phyloP scores from a whole-genome alignment of 1,284 basidiomycete genomes.

The Austroboletus niveus region DNA sequence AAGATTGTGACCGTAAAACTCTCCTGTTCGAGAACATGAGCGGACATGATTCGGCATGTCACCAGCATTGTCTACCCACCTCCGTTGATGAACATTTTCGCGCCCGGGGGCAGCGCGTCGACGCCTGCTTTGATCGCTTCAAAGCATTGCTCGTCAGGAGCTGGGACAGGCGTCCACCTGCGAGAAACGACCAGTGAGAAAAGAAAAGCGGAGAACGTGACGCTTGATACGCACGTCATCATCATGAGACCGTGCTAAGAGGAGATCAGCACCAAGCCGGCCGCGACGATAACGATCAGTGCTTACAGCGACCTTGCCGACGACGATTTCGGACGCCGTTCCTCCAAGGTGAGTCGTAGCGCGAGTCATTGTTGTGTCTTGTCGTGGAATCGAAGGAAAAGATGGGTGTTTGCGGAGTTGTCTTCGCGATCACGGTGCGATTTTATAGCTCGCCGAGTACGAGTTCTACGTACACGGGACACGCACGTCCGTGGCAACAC shows the following conservation, averaged over 20 bases:
- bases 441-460: too few relatives aligned
- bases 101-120: conserved; percentile 43
- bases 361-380: conserved; percentile 12
- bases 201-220: not conserved
- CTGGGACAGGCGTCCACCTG: conserved; percentile 19
- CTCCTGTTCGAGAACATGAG: conserved; percentile 34
- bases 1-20: conserved; percentile 32
- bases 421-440: too few relatives aligned
- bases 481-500: too few relatives aligned
- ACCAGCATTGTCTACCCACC: conserved; percentile 31
- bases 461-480: too few relatives aligned
- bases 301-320: conserved; percentile 39
- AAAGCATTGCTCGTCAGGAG: conserved; percentile 55
- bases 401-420: too few relatives aligned
- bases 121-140: conserved; percentile 63
- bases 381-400: too few relatives aligned
- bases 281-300: too few relatives aligned
- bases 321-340: conserved; percentile 21
- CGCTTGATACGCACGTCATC: conserved; percentile 22
- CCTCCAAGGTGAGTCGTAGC: conserved; percentile 32
- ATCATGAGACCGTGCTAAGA: conserved; percentile 29
- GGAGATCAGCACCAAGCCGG: not conserved
- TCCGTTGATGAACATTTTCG: conserved; percentile 50
- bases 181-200: not conserved
- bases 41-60: conserved; percentile 28